These are phyloP conservation scores for Calonectria pauciramosa DNA, from an alignment of 2,329 filamentous ascomycete species.

Conservation along the genomic window DNA sequence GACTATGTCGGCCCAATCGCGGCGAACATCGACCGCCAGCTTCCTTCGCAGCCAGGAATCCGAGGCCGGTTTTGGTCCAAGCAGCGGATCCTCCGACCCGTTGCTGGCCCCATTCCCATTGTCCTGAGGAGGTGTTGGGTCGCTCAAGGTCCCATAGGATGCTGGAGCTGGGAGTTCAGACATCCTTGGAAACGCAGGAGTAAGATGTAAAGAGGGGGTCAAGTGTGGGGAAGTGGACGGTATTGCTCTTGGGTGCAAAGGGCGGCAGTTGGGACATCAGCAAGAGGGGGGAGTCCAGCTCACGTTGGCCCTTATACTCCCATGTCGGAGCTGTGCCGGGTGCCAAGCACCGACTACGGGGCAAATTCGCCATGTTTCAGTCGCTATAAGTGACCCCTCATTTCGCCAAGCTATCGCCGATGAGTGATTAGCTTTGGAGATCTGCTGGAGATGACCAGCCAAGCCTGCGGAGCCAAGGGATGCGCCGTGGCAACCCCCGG, in stretches of 20 bases:
- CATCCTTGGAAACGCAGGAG: slow-evolving; percentile 22
- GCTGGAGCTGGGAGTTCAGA: slow-evolving; percentile 22
- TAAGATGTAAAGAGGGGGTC: neutral
- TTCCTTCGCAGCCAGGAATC: slow-evolving; percentile 36
- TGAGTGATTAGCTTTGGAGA: neutral
- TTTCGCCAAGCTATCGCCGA: slow-evolving; percentile 9
- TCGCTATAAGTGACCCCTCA: slow-evolving; percentile 4
- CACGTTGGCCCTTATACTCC: slow-evolving; percentile 13
- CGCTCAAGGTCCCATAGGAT: slow-evolving; percentile 36
- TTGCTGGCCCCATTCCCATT: slow-evolving; percentile 21
- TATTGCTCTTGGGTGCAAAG: neutral
- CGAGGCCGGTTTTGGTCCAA: slow-evolving; percentile 32
- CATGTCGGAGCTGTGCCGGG: neutral
- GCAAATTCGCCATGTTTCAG: slow-evolving; percentile 14
- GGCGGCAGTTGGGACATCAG: neutral
- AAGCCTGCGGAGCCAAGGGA: neutral
- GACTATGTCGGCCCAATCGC: slow-evolving; percentile 76
- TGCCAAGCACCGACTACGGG: slow-evolving; percentile 5
- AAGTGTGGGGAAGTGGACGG: neutral
- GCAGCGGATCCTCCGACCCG: slow-evolving; percentile 32
- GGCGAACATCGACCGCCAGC: slow-evolving; percentile 47
- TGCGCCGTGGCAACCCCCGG: neutral
- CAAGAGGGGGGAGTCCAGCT: neutral
- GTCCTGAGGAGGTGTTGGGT: slow-evolving; percentile 15
- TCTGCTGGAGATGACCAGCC: neutral